Base-by-base conservation (phyloP, 495 filamentous ascomycete genomes). In the Penicillium coffeae region DNA sequence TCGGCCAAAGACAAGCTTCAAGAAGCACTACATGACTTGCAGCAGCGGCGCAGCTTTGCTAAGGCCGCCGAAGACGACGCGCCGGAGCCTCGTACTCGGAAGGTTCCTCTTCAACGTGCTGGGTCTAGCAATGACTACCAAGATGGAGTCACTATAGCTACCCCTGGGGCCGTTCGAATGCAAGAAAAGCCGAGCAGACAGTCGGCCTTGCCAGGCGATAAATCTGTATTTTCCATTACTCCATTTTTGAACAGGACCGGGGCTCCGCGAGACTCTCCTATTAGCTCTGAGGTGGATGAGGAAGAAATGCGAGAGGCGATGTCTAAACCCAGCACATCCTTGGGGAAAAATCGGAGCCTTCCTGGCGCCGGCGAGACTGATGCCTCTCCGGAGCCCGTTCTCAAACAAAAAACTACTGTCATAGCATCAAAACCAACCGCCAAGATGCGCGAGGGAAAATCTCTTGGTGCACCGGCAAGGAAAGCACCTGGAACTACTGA, bases 211-310 rank as follows among this genome's bases (percentile, higher is more conserved):
- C 68, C 83, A 27, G 89, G 87, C 19, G 89, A 94, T 53, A 95
- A 95, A 64, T 95, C 90, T 1, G 81, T 76, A 15, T 96, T 96
- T 61, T 93, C 89, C 9, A 90, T 96, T 52, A 96, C 91, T 1
- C 91, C 91, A 0, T 94, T 90, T 65, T 70, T 96, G 21, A 94
- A 92, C 70, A 84, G 87, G 43, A 88, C 85, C 6, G 72, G 78
- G 35, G 68, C 74, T n/a, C 64, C 69, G 8, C 65, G 68, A 33
- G 75, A 76, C 32, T 72, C 72, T 37, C 63, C 74, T 8, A 51
- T 43, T 20, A 69, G 61, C 42, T 65, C 66, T 18, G 65, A 66
- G 13, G 57, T 58, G 36, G 63, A 70, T 12, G 43, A 58, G 14
- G 54, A 67, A 44, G 64, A 68, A 22, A 27, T 56, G n/a, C 39